Evolutionary conservation across 1,284 basidiomycete species (phyloP).

Genomic region (Trichosporon coremiiforme): DNA sequence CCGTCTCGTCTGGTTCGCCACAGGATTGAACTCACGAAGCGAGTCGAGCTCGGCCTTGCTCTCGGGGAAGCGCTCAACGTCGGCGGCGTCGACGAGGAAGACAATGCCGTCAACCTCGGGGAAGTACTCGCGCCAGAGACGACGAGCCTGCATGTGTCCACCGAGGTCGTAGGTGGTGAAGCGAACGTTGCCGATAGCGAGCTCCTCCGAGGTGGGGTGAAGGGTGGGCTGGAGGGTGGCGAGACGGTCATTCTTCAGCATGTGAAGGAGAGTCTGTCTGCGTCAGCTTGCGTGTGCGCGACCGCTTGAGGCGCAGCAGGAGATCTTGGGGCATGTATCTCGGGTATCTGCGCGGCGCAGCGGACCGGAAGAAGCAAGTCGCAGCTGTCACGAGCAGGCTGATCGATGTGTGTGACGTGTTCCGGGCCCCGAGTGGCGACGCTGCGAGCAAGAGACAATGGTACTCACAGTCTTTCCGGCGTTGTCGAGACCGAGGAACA

Average conservation of each 20-base stretch:
- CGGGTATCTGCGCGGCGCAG: background rate
- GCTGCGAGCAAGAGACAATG: background rate
- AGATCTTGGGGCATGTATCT: background rate
- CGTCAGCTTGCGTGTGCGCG: slow-evolving; percentile 11
- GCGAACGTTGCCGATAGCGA: slow-evolving; percentile 97
- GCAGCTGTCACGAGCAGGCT: background rate
- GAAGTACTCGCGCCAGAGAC: slow-evolving; percentile 99
- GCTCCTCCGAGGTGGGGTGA: slow-evolving; percentile 99
- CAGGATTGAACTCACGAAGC: slow-evolving; percentile 59
- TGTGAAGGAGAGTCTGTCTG: slow-evolving; percentile 88
- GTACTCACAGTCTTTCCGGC: slow-evolving; percentile 93
- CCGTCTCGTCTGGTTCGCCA: background rate
- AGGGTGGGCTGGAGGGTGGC: slow-evolving; percentile 98
- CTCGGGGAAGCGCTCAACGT: slow-evolving; percentile 93
- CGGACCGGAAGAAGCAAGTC: background rate
- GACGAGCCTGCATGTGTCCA: slow-evolving; percentile 97
- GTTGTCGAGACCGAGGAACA: slow-evolving; percentile 98
- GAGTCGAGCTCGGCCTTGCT: slow-evolving; percentile 97
- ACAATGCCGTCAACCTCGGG: slow-evolving; percentile 99
- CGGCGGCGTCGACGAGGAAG: slow-evolving; percentile 96
- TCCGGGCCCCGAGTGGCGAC: slow-evolving; percentile 3
- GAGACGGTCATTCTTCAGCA: slow-evolving; percentile 99
- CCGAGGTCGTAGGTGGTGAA: slow-evolving; percentile 99
- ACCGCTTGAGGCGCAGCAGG: background rate
- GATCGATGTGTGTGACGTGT: slow-evolving; percentile 13